Base-by-base conservation (phyloP, 192 early-diverging fungal species). In the Backusella sp. region DNA sequence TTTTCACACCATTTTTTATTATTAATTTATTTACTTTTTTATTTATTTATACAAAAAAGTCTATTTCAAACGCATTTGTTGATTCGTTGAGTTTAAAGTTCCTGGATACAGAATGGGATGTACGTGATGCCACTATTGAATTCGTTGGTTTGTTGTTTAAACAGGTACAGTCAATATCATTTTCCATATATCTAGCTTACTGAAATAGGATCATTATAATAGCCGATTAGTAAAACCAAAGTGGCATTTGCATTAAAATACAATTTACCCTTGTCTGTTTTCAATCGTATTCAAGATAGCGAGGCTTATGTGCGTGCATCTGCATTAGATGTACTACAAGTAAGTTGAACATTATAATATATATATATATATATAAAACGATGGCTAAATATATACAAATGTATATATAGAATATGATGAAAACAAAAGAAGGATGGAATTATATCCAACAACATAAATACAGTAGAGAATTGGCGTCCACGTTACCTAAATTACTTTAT, bases 301-400 rank as follows among this genome's bases (percentile, higher is more conserved):
- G 85, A 86, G 66, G 76, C 88, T 0, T 89, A 89, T 72, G 88
- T 89, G 15, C 84, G 88, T 44, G 82, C 86, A n/a, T 80, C 86
- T 6, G 79, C 82, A 52, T 52, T 89, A 4, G 74, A 82, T 44
- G 78, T 85, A 9, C 66, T 87, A 32, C 77, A 87, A 66, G 84
- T 79, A 80, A 53, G 36, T 14, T 44, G 14, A 17, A 2, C 14
- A 44, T 44, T 19, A 44, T 19, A 44, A 39, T 3, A 39, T n/a
- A 39, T 11, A 39, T 28, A 39, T 32, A 37, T 36, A 36, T 9
- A 39, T 39, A 39, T 11, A 39, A 39, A 11, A 12, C 2, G 9
- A 39, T 1, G 37, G 37, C 37, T 44, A 44, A 44, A 44, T 17
- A 15, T 44, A 44, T 44, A 44, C 42, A 44, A 32, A 32, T 44